Evolutionary conservation across 768 basidiomycete species (phyloP).

Genomic region (Pulveroboletus sp.): DNA sequence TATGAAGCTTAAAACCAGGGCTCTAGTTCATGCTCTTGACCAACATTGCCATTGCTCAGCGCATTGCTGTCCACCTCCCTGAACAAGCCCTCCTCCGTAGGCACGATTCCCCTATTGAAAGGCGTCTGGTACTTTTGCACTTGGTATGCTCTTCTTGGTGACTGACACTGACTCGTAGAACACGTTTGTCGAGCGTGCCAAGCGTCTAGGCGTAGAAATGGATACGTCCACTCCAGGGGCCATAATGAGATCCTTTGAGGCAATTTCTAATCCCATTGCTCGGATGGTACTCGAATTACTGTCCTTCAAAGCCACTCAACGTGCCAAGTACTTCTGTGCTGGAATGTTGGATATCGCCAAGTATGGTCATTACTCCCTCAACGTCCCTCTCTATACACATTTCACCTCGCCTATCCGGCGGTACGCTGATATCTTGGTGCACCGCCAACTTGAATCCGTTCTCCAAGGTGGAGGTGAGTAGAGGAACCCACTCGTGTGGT

Average conservation of each 20-base stretch:
- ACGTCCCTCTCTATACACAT: constrained; percentile 86
- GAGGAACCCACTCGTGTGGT: not conserved
- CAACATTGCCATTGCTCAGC: constrained; percentile 87
- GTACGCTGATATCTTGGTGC: constrained; percentile 91
- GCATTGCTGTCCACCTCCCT: constrained; percentile 88
- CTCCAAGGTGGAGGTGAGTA: constrained; percentile 63
- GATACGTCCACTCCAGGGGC: constrained; percentile 75
- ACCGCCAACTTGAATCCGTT: constrained; percentile 92
- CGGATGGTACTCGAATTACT: constrained; percentile 78
- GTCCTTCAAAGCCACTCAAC: constrained; percentile 86
- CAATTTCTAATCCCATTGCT: constrained; percentile 66
- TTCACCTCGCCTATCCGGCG: constrained; percentile 91
- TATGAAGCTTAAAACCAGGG: constrained; percentile 4
- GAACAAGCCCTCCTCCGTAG: constrained; percentile 96
- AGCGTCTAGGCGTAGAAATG: constrained; percentile 76
- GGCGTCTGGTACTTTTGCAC: constrained; percentile 59
- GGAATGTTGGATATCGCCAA: constrained; percentile 99
- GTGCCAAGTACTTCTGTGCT: constrained; percentile 97
- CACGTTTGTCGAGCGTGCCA: constrained; percentile 74
- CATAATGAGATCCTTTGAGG: constrained; percentile 81
- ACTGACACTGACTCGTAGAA: constrained; percentile 42
- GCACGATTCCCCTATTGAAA: constrained; percentile 88
- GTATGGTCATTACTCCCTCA: constrained; percentile 91
- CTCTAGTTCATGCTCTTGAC: constrained; percentile 88
- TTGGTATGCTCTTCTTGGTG: not conserved